Base-by-base conservation (phyloP, 352 stramenopile species). In the Phytopythium litorale region DNA sequence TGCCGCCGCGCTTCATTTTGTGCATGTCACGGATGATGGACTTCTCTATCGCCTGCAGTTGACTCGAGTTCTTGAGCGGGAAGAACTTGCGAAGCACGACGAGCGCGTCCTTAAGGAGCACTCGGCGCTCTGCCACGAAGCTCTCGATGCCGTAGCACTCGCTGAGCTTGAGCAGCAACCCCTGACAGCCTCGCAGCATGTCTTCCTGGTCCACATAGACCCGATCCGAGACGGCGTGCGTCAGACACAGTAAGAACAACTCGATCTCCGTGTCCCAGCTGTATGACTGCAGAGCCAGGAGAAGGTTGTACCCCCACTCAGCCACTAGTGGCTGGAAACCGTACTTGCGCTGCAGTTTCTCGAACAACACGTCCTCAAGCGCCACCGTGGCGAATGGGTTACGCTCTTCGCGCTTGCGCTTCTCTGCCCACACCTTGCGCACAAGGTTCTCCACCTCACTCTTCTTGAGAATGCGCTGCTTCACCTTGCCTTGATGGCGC, bases 271-370 rank as follows among this genome's bases (percentile, higher is more conserved):
- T 77, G 58, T 94, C 85, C 85, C 83, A 94, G 18, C 66, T 73
- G 50, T 81, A 91, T 45, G 67, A 60, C 52, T 89, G 82, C 19
- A 92, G 72, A 3, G 77, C 79, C 4, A 92, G 40, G 4, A 94
- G 56, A n/a, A 92, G 74, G 63, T 92, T 94, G 68, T 94, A 94
- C n/a, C 84, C 84, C 83, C 83, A 94, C 66, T 94, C 82, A 4
- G 85, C 85, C 37, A 94, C 87, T 23, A 91, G 64, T 1, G 85
- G 81, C 67, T 94, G 82, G 62, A 92, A 92, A 2, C 82, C 83
- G 61, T 89, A 92, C 64, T 91, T 91, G 50, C 79, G 79, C 54
- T 92, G 73, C 50, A 94, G 70, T 50, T 87, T 86, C 50, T 94
- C 84, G 59, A 87, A 92, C 46, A 94, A 30, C 0, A 89, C 73